Percentiles rank a stretch among this genome's conserved stretches.
phyloP scores from a whole-genome alignment of 768 basidiomycete species.

The Tricholoma matsutake region DNA sequence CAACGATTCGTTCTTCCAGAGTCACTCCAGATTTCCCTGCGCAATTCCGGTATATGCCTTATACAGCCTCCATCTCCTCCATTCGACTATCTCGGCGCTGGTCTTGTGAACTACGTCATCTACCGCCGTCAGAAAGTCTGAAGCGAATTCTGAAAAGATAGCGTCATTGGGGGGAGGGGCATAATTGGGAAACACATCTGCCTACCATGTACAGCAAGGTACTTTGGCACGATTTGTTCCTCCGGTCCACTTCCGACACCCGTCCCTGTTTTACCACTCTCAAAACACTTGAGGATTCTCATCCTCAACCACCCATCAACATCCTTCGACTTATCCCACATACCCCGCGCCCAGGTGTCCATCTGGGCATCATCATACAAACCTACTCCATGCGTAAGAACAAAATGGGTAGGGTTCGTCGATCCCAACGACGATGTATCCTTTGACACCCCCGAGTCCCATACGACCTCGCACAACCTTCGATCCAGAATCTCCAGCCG shows the following conservation, averaged over 20 bases:
- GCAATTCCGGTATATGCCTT: conserved; percentile 46
- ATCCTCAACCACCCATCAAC: conserved; percentile 38
- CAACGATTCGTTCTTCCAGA: neutral
- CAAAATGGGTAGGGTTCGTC: conserved; percentile 25
- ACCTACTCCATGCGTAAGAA: conserved; percentile 32
- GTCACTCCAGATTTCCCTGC: conserved; percentile 29
- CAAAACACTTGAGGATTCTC: conserved; percentile 37
- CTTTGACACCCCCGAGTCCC: conserved; percentile 31
- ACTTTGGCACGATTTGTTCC: conserved; percentile 32
- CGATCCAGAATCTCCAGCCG: conserved; percentile 44
- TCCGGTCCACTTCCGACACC: conserved; percentile 21
- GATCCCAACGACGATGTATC: conserved; percentile 31
- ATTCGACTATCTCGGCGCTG: conserved; percentile 19
- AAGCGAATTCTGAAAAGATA: conserved; percentile 16
- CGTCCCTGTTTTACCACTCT: conserved; percentile 37
- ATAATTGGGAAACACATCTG: neutral
- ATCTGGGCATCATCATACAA: conserved; percentile 11
- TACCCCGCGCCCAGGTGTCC: conserved; percentile 22
- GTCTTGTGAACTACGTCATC: conserved; percentile 13
- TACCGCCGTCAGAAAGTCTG: conserved; percentile 11
- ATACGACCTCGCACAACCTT: conserved; percentile 33
- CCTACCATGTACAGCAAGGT: conserved; percentile 42
- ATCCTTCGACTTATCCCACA: conserved; percentile 14
- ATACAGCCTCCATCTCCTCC: conserved; percentile 42
- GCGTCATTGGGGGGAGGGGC: neutral